phyloP scores from a whole-genome alignment of 2,329 filamentous ascomycete species.

The Trichoderma afroharzianum region DNA sequence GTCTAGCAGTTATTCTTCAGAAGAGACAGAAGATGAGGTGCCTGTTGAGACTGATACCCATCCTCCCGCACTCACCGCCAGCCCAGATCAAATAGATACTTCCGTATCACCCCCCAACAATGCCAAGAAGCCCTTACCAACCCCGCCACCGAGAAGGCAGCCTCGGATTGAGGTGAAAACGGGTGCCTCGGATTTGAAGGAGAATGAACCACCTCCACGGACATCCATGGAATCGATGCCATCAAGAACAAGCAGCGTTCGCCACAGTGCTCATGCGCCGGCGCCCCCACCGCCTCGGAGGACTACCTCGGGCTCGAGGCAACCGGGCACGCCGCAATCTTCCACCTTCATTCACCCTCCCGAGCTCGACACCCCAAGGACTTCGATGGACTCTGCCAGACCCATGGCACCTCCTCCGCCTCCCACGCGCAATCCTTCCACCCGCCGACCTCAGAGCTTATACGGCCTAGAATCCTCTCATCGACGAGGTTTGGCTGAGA shows the following conservation, averaged over 20 bases:
- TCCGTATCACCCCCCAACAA: neutral
- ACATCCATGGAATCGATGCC: constrained; percentile 50
- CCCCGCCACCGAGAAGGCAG: constrained; percentile 49
- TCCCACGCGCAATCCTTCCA: constrained; percentile 42
- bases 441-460: constrained; percentile 43
- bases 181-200: constrained; percentile 18
- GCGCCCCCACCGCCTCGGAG: constrained; percentile 55
- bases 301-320: constrained; percentile 38
- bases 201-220: constrained; percentile 41
- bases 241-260: constrained; percentile 45
- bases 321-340: constrained; percentile 24
- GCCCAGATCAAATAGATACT: constrained; percentile 5
- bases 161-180: constrained; percentile 43
- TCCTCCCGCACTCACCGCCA: neutral
- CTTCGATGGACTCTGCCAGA: constrained; percentile 22
- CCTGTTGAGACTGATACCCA: neutral
- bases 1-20: neutral
- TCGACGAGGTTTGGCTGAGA: constrained; percentile 28
- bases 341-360: constrained; percentile 21
- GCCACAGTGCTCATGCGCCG: constrained; percentile 41
- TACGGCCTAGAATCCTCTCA: constrained; percentile 38
- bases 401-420: constrained; percentile 40
- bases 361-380: constrained; percentile 18
- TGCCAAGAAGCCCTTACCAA: constrained; percentile 44
- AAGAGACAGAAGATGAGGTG: neutral